These are phyloP conservation scores for Fusarium domesticum DNA, from an alignment of 2,329 filamentous ascomycete species.

Conservation along the genomic window DNA sequence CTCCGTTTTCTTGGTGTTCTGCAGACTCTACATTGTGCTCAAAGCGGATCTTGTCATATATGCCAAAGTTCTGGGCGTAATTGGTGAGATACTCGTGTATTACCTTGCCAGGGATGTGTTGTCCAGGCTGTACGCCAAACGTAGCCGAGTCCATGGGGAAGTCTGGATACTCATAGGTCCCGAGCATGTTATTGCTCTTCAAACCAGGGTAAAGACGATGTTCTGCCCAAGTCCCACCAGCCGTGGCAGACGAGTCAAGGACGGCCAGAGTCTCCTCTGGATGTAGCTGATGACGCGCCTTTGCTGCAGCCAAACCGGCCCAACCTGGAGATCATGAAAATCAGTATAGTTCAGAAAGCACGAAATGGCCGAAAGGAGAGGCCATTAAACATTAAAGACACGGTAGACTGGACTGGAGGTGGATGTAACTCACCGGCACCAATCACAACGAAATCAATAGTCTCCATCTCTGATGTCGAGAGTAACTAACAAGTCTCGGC, in stretches of 20 bases:
- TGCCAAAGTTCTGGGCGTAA: conserved; percentile 43
- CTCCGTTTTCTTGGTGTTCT: conserved; percentile 40
- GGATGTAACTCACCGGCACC: conserved; percentile 48
- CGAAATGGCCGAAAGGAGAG: background rate
- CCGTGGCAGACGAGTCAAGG: conserved; percentile 53
- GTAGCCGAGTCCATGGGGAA: conserved; percentile 63
- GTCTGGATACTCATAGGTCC: conserved; percentile 70
- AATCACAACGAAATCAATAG: conserved; percentile 46
- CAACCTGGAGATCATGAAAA: conserved; percentile 22
- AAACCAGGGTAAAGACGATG: conserved; percentile 66
- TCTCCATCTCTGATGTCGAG: conserved; percentile 36
- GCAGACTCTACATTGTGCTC: conserved; percentile 40
- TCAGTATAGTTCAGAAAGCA: no score
- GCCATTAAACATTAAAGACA: background rate
- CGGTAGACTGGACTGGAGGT: conserved; percentile 24
- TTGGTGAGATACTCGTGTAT: conserved; percentile 47
- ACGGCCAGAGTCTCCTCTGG: conserved; percentile 55
- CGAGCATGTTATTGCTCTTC: conserved; percentile 71
- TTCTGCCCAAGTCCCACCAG: conserved; percentile 69
- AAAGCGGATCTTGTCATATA: conserved; percentile 40
- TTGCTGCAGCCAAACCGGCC: conserved; percentile 59
- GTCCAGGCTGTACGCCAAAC: conserved; percentile 45
- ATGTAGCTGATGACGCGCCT: conserved; percentile 58
- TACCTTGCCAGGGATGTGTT: conserved; percentile 48
- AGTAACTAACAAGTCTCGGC: no score